Base-by-base conservation (phyloP, 352 stramenopile species). In the Globisporangium apiculatum region DNA sequence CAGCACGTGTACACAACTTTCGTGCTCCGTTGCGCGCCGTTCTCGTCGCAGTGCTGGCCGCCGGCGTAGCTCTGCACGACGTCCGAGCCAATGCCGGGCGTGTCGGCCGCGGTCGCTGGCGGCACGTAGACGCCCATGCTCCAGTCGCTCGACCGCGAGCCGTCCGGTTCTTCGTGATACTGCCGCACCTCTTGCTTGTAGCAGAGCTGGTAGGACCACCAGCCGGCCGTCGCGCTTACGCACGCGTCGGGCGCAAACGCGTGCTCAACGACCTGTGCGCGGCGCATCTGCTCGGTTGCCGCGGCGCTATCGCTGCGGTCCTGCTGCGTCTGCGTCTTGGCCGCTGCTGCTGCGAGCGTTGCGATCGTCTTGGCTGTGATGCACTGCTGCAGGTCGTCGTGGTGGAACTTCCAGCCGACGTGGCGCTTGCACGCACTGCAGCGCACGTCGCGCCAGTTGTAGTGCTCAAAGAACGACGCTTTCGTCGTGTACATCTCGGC, bases 131-230 rank as follows among this genome's bases (percentile, higher is more conserved):
- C 64, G 5, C 85, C 85, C 79, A 94, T 90, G 58, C 85, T 94
- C 85, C 85, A 94, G 57, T 94, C 82, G 50, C 68, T 89, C 18
- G 80, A 62, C 15, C 80, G 79, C 12, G 70, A 80, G 24, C 83
- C 82, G 51, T 92, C 85, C 0, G 66, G 41, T 53, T 94, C 85
- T 67, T 92, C 64, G 66, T 94, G 85, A 58, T 71, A 94, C 61
- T 94, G 85, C 3, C 80, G 83, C 40, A 94, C 81, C 54, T 94
- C 85, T 50, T 82, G 74, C 55, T 73, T 65, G 70, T 92, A 92
- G 71, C 83, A 94, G 2, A 92, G 58, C 57, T 92, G 66, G 60
- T 94, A 94, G n/a, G 80, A 84, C 85, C 85, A 94, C 85, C 85
- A 94, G 6, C 79, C 83, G 17, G 72, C 64, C 35, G 65, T 71